Percentiles rank a stretch among this genome's conserved stretches.
Evolutionary conservation across 2,329 filamentous ascomycete genomes (phyloP).

Genomic region (Talaromyces sp.): DNA sequence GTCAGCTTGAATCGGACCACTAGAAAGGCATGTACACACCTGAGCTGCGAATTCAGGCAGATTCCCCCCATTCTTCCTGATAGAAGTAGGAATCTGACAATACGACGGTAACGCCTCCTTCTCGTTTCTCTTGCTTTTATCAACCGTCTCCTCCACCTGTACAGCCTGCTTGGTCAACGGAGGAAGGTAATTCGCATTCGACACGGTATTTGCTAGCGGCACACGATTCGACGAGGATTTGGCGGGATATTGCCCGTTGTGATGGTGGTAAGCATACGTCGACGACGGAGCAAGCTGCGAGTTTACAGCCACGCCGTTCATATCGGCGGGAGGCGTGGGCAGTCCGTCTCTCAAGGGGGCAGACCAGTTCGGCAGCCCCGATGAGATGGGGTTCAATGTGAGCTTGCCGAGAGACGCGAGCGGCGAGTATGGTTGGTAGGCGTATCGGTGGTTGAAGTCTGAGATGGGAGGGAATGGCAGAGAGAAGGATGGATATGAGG

Average conservation of each 20-base stretch:
- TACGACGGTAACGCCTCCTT: slow-evolving; percentile 47
- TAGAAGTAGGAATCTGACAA: slow-evolving; percentile 71
- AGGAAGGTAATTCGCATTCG: slow-evolving; percentile 18
- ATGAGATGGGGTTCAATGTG: slow-evolving; percentile 18
- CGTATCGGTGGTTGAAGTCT: slow-evolving; percentile 23
- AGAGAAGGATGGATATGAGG: slow-evolving; percentile 27
- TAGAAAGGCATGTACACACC: slow-evolving; percentile 54
- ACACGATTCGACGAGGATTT: slow-evolving; percentile 10
- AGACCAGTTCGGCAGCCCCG: slow-evolving; percentile 32
- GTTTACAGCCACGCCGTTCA: slow-evolving; percentile 43
- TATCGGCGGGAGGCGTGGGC: slow-evolving; percentile 43
- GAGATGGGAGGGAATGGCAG: slow-evolving; percentile 31
- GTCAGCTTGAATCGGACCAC: neutral
- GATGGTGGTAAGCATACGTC: slow-evolving; percentile 15
- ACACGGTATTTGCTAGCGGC: slow-evolving; percentile 19
- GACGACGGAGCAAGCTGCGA: slow-evolving; percentile 14
- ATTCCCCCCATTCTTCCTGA: slow-evolving; percentile 72
- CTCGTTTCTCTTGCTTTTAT: slow-evolving; percentile 31
- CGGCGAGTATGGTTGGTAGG: slow-evolving; percentile 19
- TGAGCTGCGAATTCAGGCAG: slow-evolving; percentile 80
- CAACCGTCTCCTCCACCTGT: slow-evolving; percentile 29
- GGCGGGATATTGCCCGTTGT: neutral
- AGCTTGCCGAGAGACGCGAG: slow-evolving; percentile 20
- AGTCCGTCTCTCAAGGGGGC: slow-evolving; percentile 43
- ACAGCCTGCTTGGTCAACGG: slow-evolving; percentile 27